These are phyloP conservation scores for Saksenaea oblongispora DNA, from an alignment of 371 early-diverging fungal species.

Conservation along the genomic window DNA sequence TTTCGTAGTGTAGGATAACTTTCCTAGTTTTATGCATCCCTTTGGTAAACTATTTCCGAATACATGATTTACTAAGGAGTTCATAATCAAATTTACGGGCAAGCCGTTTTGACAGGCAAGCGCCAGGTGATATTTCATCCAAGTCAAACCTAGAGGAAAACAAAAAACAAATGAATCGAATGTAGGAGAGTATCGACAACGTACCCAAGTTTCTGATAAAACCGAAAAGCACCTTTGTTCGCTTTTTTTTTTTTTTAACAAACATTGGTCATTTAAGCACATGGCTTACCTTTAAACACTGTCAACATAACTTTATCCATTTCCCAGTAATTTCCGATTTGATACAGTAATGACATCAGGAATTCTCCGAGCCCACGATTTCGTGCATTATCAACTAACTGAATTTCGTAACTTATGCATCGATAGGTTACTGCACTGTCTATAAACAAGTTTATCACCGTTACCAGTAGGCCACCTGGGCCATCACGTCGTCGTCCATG, in stretches of 20 bases:
- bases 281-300: slow-evolving; percentile 58
- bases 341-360: slow-evolving; percentile 48
- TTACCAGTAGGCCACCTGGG: slow-evolving; percentile 62
- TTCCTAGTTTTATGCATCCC: neutral
- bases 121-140: slow-evolving; percentile 64
- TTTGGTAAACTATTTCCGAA: neutral
- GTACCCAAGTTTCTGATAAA: slow-evolving; percentile 60
- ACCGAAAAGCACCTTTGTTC: slow-evolving; percentile 56
- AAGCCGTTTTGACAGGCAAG: slow-evolving; percentile 45
- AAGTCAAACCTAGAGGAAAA: slow-evolving; percentile 43
- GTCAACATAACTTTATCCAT: slow-evolving; percentile 72
- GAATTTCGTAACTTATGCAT: slow-evolving; percentile 48
- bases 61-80: slow-evolving; percentile 51
- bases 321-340: slow-evolving; percentile 47
- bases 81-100: slow-evolving; percentile 63
- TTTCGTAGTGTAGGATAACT: neutral
- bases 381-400: slow-evolving; percentile 42
- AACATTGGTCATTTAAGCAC: neutral
- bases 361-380: slow-evolving; percentile 55
- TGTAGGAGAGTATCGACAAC: slow-evolving; percentile 4
- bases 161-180: neutral
- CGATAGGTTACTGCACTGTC: neutral
- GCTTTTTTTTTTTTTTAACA: slow-evolving; percentile 18
- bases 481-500: slow-evolving; percentile 58
- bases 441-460: neutral